phyloP scores from a whole-genome alignment of 2,329 filamentous ascomycete genomes.

The Fusarium duplospermum region DNA sequence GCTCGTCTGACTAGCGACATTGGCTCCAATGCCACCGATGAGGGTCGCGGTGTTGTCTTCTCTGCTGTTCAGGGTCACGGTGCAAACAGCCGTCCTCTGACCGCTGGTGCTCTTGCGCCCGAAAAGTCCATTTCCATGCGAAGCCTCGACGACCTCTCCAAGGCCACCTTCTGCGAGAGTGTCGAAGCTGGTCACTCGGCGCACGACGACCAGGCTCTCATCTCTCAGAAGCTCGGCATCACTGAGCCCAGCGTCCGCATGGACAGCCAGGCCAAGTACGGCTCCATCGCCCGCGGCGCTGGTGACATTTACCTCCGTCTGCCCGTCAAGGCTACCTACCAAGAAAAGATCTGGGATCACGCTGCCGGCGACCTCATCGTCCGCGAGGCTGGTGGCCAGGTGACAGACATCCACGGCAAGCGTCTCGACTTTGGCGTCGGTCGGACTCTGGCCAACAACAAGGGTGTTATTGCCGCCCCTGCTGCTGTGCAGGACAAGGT shows the following conservation, averaged over 20 bases:
- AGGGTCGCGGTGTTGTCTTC: conserved; percentile 88
- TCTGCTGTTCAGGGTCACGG: conserved; percentile 84
- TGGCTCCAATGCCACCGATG: conserved; percentile 78
- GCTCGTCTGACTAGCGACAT: conserved; percentile 70
- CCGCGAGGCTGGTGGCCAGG: conserved; percentile 89
- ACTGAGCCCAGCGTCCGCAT: conserved; percentile 90
- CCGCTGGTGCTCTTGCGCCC: conserved; percentile 61
- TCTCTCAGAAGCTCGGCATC: conserved; percentile 87
- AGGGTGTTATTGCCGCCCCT: conserved; percentile 92
- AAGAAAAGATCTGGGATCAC: conserved; percentile 99
- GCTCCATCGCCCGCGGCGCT: conserved; percentile 90
- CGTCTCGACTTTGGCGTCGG: conserved; percentile 88
- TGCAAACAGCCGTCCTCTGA: conserved; percentile 81
- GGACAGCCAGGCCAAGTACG: conserved; percentile 99
- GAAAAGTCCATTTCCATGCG: conserved; percentile 82
- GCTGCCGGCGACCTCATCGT: conserved; percentile 95
- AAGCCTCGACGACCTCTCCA: conserved; percentile 75
- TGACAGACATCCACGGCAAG: conserved; percentile 89
- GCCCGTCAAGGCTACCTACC: conserved; percentile 86
- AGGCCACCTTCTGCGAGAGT: conserved; percentile 95
- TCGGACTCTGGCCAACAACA: conserved; percentile 88
- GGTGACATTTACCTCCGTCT: conserved; percentile 95
- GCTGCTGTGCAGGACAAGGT: conserved; percentile 80
- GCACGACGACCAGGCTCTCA: conserved; percentile 84
- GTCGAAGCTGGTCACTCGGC: conserved; percentile 94